Evolutionary conservation across 176 grass and related monocot species (phyloP).

Genomic region (Paspalum vaginatum): DNA sequence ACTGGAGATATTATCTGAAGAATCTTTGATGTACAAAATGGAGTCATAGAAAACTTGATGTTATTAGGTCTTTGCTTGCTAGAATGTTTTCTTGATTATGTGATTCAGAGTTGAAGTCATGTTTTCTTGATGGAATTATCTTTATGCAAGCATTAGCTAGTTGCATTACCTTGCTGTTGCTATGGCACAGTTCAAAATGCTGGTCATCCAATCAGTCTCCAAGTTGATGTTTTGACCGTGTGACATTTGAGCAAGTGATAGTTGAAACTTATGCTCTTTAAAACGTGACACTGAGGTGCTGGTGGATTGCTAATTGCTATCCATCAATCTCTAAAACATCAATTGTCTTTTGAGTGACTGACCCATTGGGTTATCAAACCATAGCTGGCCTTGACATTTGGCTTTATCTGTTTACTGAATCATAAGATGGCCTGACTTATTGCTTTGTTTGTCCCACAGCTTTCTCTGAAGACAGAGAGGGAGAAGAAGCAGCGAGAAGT

Average conservation of each 20-base stretch:
- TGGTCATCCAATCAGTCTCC: too few relatives aligned
- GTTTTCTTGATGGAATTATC: not conserved
- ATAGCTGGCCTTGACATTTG: too few relatives aligned
- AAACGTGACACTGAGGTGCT: not conserved
- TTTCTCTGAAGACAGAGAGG: constrained; percentile 56
- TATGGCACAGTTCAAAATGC: not conserved
- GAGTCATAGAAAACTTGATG: not conserved
- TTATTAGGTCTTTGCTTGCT: not conserved
- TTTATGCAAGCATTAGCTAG: not conserved
- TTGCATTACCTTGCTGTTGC: not conserved
- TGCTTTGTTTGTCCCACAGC: not conserved
- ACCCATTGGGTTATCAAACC: not conserved
- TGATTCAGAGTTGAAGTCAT: not conserved
- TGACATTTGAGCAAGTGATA: not conserved
- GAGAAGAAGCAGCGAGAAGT: constrained; percentile 57
- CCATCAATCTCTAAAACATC: not conserved
- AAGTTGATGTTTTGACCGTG: not conserved
- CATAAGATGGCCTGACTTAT: not conserved
- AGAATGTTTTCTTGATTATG: not conserved
- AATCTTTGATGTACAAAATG: too few relatives aligned
- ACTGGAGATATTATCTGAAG: not conserved
- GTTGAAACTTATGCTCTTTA: not conserved
- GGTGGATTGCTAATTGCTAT: not conserved
- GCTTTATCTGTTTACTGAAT: not conserved
- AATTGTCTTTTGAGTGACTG: not conserved